Evolutionary conservation across 306 rosid species (phyloP), one percentile per base, ranked within the genome.

Genomic region (Styphnolobium japonicum): DNA sequence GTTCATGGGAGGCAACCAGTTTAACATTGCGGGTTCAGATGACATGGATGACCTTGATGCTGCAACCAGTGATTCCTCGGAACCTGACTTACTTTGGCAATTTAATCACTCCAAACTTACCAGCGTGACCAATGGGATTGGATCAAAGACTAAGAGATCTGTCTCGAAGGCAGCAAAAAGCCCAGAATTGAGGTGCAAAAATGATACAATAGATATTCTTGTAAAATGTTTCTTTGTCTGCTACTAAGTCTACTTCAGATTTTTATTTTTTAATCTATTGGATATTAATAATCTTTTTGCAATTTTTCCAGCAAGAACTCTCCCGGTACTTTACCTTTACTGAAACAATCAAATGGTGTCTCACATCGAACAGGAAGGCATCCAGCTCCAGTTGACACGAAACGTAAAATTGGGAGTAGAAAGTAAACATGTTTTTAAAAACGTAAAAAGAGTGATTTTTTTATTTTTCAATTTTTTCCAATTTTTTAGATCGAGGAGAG

Each of bases 1-100:
- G 97, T 88, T 92, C 71, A 69, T 73, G 53, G 96, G 90, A 82
- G 77, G 87, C 62, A 83, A 89, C 61, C 86, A 78, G 81, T 89
- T 89, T 71, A 88, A 87, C 65, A 75, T 86, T 70, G 79, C 79
- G 5, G 91, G 84, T 74, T 88, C 87, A 4, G 96, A 95, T 83
- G 97, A 90, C 72, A 78, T 66, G 67, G 99, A 95, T 72, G 96
- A 93, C 70, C 75, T 91, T 81, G 97, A 94, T 76, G 98, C 93
- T 42, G 98, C 92, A 82, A 95, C 99, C 46, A 95, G 97, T 53
- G 99, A 95, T 83, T 95, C 98, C 71, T 95, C 98, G 0, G 98
- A 95, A 87, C 92, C 90, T 56, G 99, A 95, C 84, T 85, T 95
- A 76, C 96, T 93, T 73, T 93, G 99, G 99, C 98, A 95, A 36